These are phyloP conservation scores for Rhodotorula paludigena DNA, from an alignment of 768 basidiomycete genomes.

Conservation along the genomic window DNA sequence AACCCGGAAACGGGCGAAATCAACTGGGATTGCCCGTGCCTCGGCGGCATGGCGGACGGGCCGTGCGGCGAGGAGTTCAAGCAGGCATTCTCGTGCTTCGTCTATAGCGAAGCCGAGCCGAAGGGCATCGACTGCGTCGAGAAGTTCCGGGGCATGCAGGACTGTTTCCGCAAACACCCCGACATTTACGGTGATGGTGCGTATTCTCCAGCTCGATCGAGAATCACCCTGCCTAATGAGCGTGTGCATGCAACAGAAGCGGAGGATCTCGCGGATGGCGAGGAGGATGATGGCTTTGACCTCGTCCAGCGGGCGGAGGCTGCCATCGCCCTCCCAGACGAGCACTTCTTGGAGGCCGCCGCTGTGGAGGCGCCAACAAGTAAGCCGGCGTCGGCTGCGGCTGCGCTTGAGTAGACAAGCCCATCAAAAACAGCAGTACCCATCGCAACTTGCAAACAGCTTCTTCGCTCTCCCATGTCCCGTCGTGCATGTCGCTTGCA, in stretches of 20 bases:
- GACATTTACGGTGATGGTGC: constrained; percentile 91
- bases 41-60: constrained; percentile 97
- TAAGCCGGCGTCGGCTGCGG: neutral
- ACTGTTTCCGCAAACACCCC: constrained; percentile 92
- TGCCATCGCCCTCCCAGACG: constrained; percentile 22
- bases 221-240: neutral
- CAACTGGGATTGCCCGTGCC: constrained; percentile 99
- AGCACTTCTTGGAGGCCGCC: constrained; percentile 27
- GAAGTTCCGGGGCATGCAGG: constrained; percentile 95
- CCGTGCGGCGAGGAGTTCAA: constrained; percentile 90
- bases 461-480: too few species aligned
- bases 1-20: constrained; percentile 98
- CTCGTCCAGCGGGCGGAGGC: constrained; percentile 27
- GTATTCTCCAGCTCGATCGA: constrained; percentile 41
- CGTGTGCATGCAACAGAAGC: neutral
- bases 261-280: constrained; percentile 24
- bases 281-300: constrained; percentile 22
- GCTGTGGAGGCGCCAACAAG: constrained; percentile 18
- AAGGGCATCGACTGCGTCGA: constrained; percentile 98
- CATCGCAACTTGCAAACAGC: too few species aligned
- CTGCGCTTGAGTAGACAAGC: constrained; percentile 1
- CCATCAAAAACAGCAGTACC: neutral
- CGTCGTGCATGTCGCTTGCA: too few species aligned
- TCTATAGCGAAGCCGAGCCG: constrained; percentile 86
- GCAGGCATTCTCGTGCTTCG: constrained; percentile 94